Evolutionary conservation across 441 rosid genomes (phyloP), one percentile per base, ranked within the genome.

Genomic region (Adansonia madagascariensis): DNA sequence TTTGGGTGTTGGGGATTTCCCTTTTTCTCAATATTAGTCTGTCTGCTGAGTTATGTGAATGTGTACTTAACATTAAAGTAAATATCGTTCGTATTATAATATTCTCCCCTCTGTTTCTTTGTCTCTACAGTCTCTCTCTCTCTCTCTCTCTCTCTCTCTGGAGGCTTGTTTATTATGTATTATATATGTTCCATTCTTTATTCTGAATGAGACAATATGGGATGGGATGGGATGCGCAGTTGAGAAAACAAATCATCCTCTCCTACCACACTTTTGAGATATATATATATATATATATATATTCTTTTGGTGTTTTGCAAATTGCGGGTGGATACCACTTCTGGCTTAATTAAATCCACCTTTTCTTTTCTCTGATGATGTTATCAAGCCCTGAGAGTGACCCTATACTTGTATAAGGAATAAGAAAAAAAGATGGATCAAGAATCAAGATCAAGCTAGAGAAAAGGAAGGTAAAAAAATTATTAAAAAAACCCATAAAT

Each of bases 271-370:
- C 74, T 41, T 53, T 31, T 31, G 35, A 31, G 35, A 31, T 56
- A 15, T 73, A 46, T 78, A 31, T 31, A 31, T 31, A 31, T 31
- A 31, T 31, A 31, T 31, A 31, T 31, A 31, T 24, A 1, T 2
- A 56, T 3, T 39, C 6, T 74, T 74, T 62, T 59, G 66, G 43
- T 73, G 55, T 17, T 20, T 27, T 20, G 68, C 52, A 17, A 11
- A 60, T 50, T 60, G 24, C 41, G n/a, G 81, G 78, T 79, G 81
- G 78, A 79, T 49, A 35, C 81, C 81, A 79, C 78, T 74, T 55
- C 9, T 66, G 6, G 22, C n/a, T 49, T 41, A 4, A 22, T 63
- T 35, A 77, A 41, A 49, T 70, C 63, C 8, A 31, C 35, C 35
- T 31, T 31, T 31, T 50, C 12, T 31, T 49, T 47, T 60, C 8